A percentile compares a stretch with the other conserved stretches of the same genome.
These are phyloP conservation scores for Paraphoma sp. DNA, from an alignment of 2,329 filamentous ascomycete genomes.

Conservation along the genomic window DNA sequence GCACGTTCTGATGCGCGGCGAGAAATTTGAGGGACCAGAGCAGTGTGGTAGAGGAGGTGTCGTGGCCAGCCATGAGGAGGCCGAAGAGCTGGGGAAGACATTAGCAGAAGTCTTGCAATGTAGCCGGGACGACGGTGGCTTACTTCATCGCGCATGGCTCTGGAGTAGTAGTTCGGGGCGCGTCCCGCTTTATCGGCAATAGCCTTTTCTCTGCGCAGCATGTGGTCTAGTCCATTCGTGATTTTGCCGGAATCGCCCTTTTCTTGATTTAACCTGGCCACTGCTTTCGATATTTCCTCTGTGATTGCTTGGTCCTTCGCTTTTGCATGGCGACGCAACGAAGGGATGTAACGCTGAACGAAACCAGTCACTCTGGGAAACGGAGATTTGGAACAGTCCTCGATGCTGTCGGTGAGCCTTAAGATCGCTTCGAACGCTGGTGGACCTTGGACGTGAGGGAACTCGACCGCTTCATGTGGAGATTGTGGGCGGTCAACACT, in stretches of 20 bases:
- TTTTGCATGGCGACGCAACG: background rate
- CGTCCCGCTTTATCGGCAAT: constrained; percentile 7
- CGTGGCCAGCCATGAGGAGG: constrained; percentile 53
- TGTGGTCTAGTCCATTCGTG: constrained; percentile 18
- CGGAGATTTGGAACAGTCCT: constrained; percentile 5
- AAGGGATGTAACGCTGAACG: background rate
- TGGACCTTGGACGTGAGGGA: constrained; percentile 5
- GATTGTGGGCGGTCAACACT: background rate
- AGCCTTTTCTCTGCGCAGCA: constrained; percentile 13
- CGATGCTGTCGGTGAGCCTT: constrained; percentile 10
- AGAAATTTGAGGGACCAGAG: constrained; percentile 52
- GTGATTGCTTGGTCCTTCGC: constrained; percentile 3
- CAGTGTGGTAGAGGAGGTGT: constrained; percentile 54
- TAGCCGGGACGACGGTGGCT: background rate
- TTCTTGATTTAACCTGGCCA: constrained; percentile 6
- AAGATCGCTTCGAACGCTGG: constrained; percentile 13
- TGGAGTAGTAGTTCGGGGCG: constrained; percentile 8
- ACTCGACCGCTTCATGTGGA: constrained; percentile 3
- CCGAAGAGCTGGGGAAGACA: constrained; percentile 35
- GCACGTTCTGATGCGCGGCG: constrained; percentile 40
- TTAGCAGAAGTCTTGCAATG: background rate
- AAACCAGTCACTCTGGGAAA: constrained; percentile 3
- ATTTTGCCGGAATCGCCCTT: constrained; percentile 5
- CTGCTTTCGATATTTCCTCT: constrained; percentile 9
- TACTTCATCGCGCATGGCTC: constrained; percentile 15